Base-by-base conservation (phyloP, 805 yeast species). In the Naumovozyma dairenensis region DNA sequence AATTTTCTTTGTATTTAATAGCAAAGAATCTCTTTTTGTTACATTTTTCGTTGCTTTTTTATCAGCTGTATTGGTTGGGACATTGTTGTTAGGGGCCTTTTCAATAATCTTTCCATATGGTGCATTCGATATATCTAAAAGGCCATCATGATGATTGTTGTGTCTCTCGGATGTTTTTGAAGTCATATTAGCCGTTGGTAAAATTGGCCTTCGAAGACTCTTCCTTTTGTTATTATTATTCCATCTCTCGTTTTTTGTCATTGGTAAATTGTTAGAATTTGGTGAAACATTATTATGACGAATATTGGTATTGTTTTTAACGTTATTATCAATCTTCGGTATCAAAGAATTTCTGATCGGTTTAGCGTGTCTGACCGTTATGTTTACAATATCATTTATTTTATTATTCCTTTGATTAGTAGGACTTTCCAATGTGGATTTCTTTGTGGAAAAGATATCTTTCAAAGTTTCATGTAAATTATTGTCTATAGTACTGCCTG, bases 391-490 rank as follows among this genome's bases (percentile, higher is more conserved):
- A 16, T 12, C 6, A 14, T n/a, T 18, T 12, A 28, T 21, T 21
- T 29, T 22, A n/a, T 9, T 13, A 13, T 26, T 27, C 15, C 19
- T 12, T 13, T 28, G 4, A 10, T n/a, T n/a, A 5, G 17, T 21
- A 6, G 32, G 25, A 16, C 19, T 19, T 12, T 16, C 20, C 12
- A 5, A 24, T 16, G 25, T 32, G 8, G 31, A 9, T 15, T 25
- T 31, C 26, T 37, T 36, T 6, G 48, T 40, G 8, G 52, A 41
- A 25, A 55, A 53, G 16, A 54, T 54, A 33, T 36, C 45, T 35
- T 47, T 51, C 29, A 55, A 33, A 3, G 59, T 48, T 33, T 53
- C 52, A 21, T 53, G 49, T 25, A 53, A 48, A 14, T 46, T 32
- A 16, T 46, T 19, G 36, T 53, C 51, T 17, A 41, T 30, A 12